Evolutionary conservation across 73 alveolate genomes (phyloP).

Genomic region (Symbiodinium pilosum): DNA sequence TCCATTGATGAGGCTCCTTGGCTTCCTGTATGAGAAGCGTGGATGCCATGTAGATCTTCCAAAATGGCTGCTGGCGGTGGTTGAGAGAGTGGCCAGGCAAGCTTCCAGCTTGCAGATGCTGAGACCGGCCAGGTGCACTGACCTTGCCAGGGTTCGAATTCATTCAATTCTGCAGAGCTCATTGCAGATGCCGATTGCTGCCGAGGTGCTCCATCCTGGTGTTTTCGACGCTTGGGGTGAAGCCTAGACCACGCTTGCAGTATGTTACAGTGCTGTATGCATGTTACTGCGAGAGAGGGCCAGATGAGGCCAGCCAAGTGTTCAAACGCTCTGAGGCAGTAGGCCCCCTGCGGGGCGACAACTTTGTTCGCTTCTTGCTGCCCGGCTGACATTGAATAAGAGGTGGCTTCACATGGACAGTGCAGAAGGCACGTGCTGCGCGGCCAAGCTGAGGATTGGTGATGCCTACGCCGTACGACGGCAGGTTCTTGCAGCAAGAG

Average conservation of each 20-base stretch:
- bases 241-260: too few species aligned
- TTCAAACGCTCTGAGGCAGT: slow-evolving; percentile 43
- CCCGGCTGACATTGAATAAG: background rate
- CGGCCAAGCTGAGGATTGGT: slow-evolving; percentile 29
- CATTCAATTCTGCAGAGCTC: background rate
- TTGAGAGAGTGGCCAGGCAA: background rate
- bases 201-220: background rate
- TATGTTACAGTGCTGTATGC: too few species aligned
- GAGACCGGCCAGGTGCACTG: slow-evolving; percentile 7
- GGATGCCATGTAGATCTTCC: too few species aligned
- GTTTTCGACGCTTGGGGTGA: background rate
- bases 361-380: slow-evolving; percentile 65
- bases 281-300: too few species aligned
- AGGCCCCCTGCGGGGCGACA: slow-evolving; percentile 65
- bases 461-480: slow-evolving; percentile 73
- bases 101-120: slow-evolving; percentile 49
- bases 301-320: too few species aligned
- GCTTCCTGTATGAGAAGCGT: too few species aligned
- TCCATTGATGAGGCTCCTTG: background rate
- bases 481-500: slow-evolving; percentile 27
- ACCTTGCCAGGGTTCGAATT: background rate
- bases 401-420: background rate
- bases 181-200: background rate
- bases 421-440: background rate
- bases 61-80: background rate